Conservation (phyloP, 23 red algal genomes). For the Gracilariopsis chorda region DNA sequence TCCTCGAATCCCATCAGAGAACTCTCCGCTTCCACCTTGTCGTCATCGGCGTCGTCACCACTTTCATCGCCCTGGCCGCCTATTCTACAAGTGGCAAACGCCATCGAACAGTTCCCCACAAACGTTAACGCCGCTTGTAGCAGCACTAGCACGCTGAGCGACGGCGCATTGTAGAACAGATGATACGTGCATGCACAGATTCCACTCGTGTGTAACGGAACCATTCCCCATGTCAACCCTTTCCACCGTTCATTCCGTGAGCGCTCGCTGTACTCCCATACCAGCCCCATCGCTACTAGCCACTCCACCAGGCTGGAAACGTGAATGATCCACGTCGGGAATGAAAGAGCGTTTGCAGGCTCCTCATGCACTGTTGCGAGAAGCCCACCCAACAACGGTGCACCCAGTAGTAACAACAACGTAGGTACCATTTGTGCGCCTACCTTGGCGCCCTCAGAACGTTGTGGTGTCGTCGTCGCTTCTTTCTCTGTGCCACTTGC, state of each 20-base stretch:
- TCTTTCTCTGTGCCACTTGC: background rate
- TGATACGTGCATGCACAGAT: slow-evolving; percentile 80
- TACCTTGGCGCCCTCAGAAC: background rate
- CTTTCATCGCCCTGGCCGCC: background rate
- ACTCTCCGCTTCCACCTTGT: background rate
- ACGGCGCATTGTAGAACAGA: slow-evolving; percentile 74
- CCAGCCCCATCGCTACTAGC: slow-evolving; percentile 75
- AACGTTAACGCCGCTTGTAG: slow-evolving; percentile 68
- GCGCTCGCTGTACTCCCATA: slow-evolving; percentile 57
- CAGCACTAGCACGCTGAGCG: slow-evolving; percentile 42
- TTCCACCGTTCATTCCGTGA: slow-evolving; percentile 53
- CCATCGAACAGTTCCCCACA: slow-evolving; percentile 67
- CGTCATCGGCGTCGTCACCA: background rate
- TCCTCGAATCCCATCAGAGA: slow-evolving; percentile 43
- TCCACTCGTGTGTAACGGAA: slow-evolving; percentile 78
- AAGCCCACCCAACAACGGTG: background rate
- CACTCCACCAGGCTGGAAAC: slow-evolving; percentile 74
- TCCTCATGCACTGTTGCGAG: slow-evolving; percentile 27
- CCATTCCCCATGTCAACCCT: slow-evolving; percentile 82
- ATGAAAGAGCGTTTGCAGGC: slow-evolving; percentile 72
- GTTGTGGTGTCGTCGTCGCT: background rate
- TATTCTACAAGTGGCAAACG: slow-evolving; percentile 50
- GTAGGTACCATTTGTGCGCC: background rate
- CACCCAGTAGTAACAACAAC: background rate
- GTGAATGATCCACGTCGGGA: slow-evolving; percentile 84